phyloP scores from a whole-genome alignment of 2,329 filamentous ascomycete species.

The Aspergillus felis region DNA sequence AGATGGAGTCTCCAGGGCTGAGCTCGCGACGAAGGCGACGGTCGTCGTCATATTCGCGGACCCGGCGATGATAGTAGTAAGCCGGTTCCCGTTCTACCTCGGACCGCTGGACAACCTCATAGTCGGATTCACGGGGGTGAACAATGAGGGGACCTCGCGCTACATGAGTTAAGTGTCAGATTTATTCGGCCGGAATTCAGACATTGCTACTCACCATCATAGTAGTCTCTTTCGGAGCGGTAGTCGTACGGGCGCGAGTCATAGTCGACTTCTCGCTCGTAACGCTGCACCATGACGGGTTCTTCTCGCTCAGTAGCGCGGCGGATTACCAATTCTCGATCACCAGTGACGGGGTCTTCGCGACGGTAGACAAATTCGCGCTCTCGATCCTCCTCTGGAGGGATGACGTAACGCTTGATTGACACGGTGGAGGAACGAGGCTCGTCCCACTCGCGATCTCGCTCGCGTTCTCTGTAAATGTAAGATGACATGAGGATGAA shows the following conservation, averaged over 20 bases:
- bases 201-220: constrained; percentile 45
- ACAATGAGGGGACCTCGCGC: constrained; percentile 49
- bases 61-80: constrained; percentile 58
- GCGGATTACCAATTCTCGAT: constrained; percentile 44
- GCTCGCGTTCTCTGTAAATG: constrained; percentile 37
- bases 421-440: constrained; percentile 38
- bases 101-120: constrained; percentile 57
- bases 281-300: constrained; percentile 40
- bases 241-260: constrained; percentile 43
- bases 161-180: constrained; percentile 49
- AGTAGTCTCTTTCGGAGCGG: constrained; percentile 43
- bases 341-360: constrained; percentile 28
- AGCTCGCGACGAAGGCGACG: constrained; percentile 44
- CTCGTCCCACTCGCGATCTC: constrained; percentile 42
- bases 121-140: constrained; percentile 51
- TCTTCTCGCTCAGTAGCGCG: constrained; percentile 46
- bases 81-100: constrained; percentile 56
- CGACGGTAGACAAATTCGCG: constrained; percentile 25
- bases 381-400: constrained; percentile 38
- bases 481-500: constrained; percentile 28
- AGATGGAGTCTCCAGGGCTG: constrained; percentile 51
- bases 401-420: constrained; percentile 56
- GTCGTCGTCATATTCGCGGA: constrained; percentile 53
- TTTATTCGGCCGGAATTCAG: constrained; percentile 38
- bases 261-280: constrained; percentile 45